Percentiles rank a stretch among this genome's conserved stretches.
Evolutionary conservation across 2,329 filamentous ascomycete genomes (phyloP).

Genomic region (Lasiodiplodia sp.): DNA sequence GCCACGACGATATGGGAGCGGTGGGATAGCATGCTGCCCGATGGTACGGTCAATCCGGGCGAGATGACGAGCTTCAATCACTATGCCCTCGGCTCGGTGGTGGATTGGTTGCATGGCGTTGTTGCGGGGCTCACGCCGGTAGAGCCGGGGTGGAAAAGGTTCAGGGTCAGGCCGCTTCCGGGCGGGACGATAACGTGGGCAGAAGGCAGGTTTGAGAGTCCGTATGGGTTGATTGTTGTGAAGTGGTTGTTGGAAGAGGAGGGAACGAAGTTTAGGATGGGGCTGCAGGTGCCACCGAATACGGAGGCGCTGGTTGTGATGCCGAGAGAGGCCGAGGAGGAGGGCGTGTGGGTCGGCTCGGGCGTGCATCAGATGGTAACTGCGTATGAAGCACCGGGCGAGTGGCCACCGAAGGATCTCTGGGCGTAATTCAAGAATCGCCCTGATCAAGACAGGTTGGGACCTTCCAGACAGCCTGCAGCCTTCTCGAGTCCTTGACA

Average conservation of each 20-base stretch:
- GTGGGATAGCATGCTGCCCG: conserved; percentile 57
- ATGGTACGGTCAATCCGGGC: conserved; percentile 55
- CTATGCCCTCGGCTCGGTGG: conserved; percentile 59
- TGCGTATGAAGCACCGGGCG: background rate
- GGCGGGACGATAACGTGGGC: conserved; percentile 43
- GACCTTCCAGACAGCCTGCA: background rate
- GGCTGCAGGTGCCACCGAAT: conserved; percentile 7
- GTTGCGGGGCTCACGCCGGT: conserved; percentile 53
- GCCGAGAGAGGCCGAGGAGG: conserved; percentile 25
- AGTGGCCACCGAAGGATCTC: background rate
- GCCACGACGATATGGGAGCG: conserved; percentile 61
- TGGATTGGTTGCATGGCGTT: conserved; percentile 56
- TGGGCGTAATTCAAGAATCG: background rate
- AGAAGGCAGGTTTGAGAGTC: conserved; percentile 40
- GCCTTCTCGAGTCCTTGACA: no score
- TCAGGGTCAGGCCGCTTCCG: conserved; percentile 46
- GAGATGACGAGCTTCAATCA: conserved; percentile 61
- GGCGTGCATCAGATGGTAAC: background rate
- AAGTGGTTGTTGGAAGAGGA: conserved; percentile 33
- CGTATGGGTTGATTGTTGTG: conserved; percentile 42
- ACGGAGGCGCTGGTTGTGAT: conserved; percentile 28
- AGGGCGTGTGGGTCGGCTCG: conserved; percentile 4
- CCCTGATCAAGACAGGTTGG: no score
- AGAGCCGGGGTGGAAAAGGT: conserved; percentile 52
- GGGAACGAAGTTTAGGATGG: background rate